phyloP scores from a whole-genome alignment of 2,329 filamentous ascomycete genomes.

The Aspergillus candidus region DNA sequence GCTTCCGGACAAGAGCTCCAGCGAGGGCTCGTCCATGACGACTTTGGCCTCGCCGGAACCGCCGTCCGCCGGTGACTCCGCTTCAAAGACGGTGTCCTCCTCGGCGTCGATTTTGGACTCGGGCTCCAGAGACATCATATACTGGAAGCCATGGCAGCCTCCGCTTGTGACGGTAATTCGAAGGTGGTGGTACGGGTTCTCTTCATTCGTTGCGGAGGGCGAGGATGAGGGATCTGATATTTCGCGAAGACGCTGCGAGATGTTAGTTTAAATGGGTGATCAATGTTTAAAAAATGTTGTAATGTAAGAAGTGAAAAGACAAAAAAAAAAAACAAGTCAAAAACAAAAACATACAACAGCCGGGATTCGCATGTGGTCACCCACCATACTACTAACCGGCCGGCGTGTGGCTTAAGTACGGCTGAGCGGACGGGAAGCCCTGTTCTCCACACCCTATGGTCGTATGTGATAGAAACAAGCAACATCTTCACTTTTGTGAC shows the following conservation, averaged over 20 bases:
- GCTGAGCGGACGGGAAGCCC: slow-evolving; percentile 44
- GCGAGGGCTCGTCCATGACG: slow-evolving; percentile 77
- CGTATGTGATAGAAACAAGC: slow-evolving; percentile 30
- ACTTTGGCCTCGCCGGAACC: slow-evolving; percentile 63
- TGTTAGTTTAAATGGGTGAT: slow-evolving; percentile 1
- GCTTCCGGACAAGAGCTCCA: slow-evolving; percentile 85
- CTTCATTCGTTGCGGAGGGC: slow-evolving; percentile 29
- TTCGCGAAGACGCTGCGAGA: slow-evolving; percentile 58
- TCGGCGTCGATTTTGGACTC: slow-evolving; percentile 54
- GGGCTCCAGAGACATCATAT: slow-evolving; percentile 77
- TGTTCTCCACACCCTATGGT: slow-evolving; percentile 43
- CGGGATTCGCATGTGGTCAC: slow-evolving; percentile 43
- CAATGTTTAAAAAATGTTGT: background rate
- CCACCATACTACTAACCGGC: slow-evolving; percentile 43
- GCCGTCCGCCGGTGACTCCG: slow-evolving; percentile 37
- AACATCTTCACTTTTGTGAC: no score
- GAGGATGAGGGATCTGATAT: slow-evolving; percentile 56
- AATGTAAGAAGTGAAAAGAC: slow-evolving; percentile 1
- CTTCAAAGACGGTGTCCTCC: slow-evolving; percentile 85
- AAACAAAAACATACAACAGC: slow-evolving; percentile 39
- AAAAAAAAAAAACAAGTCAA: slow-evolving; percentile 11
- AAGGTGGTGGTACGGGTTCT: slow-evolving; percentile 76
- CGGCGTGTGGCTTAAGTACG: slow-evolving; percentile 43
- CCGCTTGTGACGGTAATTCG: slow-evolving; percentile 88
- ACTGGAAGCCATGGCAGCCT: slow-evolving; percentile 97